phyloP scores from a whole-genome alignment of 306 rosid species.

The Rosa multiflora region DNA sequence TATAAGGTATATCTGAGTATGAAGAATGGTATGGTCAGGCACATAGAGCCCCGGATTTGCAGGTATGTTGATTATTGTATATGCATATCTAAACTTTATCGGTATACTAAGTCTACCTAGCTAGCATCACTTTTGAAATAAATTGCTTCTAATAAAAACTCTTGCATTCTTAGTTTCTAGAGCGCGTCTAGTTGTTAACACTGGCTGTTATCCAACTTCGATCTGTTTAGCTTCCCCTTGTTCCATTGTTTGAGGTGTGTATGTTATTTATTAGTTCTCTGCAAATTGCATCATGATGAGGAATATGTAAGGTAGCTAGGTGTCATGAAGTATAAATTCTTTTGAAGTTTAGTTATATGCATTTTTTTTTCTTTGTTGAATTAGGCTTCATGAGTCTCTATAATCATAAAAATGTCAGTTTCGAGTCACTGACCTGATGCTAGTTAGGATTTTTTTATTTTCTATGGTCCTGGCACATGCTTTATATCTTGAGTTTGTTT shows the following conservation, averaged over 20 bases:
- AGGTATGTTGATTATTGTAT: constrained; percentile 41
- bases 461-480: constrained; percentile 1
- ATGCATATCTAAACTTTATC: not conserved
- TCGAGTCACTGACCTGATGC: constrained; percentile 8
- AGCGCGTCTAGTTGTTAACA: constrained; percentile 89
- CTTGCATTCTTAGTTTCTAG: not conserved
- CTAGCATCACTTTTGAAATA: not conserved
- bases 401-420: not conserved
- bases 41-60: constrained; percentile 81
- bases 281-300: not conserved
- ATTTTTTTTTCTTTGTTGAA: too few relatives aligned
- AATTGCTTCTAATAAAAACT: not conserved
- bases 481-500: not conserved
- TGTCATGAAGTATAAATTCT: not conserved
- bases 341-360: not conserved
- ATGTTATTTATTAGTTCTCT: constrained; percentile 12
- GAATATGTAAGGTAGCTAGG: not conserved
- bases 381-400: not conserved
- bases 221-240: constrained; percentile 78
- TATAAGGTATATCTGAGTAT: constrained; percentile 73
- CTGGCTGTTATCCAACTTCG: constrained; percentile 97
- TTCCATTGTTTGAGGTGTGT: constrained; percentile 81
- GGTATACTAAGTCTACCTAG: not conserved
- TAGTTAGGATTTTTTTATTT: constrained; percentile 10
- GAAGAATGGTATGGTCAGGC: constrained; percentile 95